phyloP scores from a whole-genome alignment of 2,329 filamentous ascomycete species.

The Alternaria consortialis region DNA sequence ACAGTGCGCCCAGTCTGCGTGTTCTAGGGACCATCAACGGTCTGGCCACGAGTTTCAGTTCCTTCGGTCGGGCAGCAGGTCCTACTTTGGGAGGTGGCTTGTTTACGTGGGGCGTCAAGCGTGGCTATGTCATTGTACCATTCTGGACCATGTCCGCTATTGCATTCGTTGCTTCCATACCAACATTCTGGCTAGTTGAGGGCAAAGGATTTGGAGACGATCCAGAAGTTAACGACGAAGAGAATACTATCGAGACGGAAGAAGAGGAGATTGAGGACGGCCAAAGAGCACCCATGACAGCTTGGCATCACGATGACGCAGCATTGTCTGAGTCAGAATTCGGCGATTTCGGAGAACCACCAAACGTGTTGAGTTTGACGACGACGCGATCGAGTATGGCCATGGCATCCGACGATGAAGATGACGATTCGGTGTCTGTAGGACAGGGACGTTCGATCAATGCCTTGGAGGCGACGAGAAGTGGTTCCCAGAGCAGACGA shows the following conservation, averaged over 20 bases:
- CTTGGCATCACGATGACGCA: constrained; percentile 23
- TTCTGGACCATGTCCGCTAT: constrained; percentile 81
- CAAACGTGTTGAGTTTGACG: constrained; percentile 45
- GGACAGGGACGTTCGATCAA: constrained; percentile 25
- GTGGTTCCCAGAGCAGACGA: constrained; percentile 46
- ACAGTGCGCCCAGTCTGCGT: constrained; percentile 77
- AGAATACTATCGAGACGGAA: constrained; percentile 30
- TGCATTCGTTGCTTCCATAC: constrained; percentile 71
- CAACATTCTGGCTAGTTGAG: constrained; percentile 77
- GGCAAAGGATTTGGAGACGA: constrained; percentile 70
- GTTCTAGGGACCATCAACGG: constrained; percentile 91
- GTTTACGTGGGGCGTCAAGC: constrained; percentile 79
- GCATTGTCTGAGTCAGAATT: constrained; percentile 50
- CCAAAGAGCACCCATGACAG: background rate
- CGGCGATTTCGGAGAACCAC: constrained; percentile 42
- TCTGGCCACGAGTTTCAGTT: constrained; percentile 83
- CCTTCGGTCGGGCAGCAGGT: constrained; percentile 79
- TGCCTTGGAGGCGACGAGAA: constrained; percentile 24
- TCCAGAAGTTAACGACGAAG: constrained; percentile 48
- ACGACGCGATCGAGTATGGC: constrained; percentile 42
- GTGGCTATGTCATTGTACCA: constrained; percentile 78
- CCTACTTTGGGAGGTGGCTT: constrained; percentile 76
- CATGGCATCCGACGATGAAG: constrained; percentile 35
- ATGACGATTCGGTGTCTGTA: constrained; percentile 16
- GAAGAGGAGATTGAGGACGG: constrained; percentile 22